Percentiles rank a stretch among this genome's conserved stretches.
Conservation (phyloP, 2,329 filamentous ascomycete species). For the Escovopsis sp. region DNA sequence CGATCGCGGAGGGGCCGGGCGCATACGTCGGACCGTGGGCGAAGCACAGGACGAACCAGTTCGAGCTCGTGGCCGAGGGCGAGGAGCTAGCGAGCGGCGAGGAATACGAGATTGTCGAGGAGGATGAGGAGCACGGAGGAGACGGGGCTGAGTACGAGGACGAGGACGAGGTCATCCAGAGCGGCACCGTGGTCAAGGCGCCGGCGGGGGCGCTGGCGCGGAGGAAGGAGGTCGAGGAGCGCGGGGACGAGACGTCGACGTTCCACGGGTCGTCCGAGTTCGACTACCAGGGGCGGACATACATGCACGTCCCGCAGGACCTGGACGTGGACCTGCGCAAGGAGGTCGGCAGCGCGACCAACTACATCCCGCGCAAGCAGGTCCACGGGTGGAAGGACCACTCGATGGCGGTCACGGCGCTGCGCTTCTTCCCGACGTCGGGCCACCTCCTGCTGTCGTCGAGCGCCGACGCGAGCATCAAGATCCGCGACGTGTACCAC, state of each 20-base stretch:
- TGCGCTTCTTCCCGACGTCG: conserved; percentile 78
- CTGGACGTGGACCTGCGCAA: conserved; percentile 74
- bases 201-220: conserved; percentile 37
- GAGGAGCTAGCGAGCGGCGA: conserved; percentile 65
- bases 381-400: conserved; percentile 81
- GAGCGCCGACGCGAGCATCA: conserved; percentile 80
- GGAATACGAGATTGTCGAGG: conserved; percentile 62
- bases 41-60: conserved; percentile 56
- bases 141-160: too few relatives aligned
- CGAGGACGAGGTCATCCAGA: conserved; percentile 50
- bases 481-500: conserved; percentile 92
- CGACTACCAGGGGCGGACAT: conserved; percentile 91
- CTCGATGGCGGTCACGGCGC: conserved; percentile 67
- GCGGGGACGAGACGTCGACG: conserved; percentile 62
- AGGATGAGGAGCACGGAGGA: too few relatives aligned
- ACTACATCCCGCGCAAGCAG: conserved; percentile 89
- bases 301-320: conserved; percentile 94
- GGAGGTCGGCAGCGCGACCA: conserved; percentile 64
- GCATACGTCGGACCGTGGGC: conserved; percentile 96
- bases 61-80: conserved; percentile 57
- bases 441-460: conserved; percentile 81
- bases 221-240: conserved; percentile 41
- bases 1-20: conserved; percentile 69
- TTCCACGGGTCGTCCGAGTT: conserved; percentile 74
- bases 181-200: conserved; percentile 44